These are phyloP conservation scores for Acmispon strigosus DNA, from an alignment of 306 rosid species.

Conservation along the genomic window DNA sequence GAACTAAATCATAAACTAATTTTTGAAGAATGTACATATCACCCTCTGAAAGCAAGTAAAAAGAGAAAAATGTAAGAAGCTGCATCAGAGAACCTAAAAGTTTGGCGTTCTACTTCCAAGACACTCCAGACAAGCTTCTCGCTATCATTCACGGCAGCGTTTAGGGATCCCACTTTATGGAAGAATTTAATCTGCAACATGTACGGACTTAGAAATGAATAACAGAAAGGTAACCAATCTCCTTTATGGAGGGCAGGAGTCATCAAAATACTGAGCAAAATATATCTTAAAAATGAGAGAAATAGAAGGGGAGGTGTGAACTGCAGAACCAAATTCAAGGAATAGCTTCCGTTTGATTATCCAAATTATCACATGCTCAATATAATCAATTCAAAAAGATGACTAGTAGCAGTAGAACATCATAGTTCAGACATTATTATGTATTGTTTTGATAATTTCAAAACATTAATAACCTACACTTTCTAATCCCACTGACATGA, in stretches of 20 bases:
- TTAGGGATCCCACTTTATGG: constrained; percentile 69
- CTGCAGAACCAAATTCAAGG: background rate
- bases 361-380: background rate
- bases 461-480: constrained; percentile 3
- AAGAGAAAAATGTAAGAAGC: background rate
- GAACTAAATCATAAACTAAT: background rate
- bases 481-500: constrained; percentile 2
- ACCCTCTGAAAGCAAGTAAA: background rate
- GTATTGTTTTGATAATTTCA: background rate
- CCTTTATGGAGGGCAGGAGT: background rate
- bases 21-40: background rate
- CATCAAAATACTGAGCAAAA: background rate
- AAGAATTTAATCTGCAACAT: constrained; percentile 73
- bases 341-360: background rate
- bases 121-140: constrained; percentile 91
- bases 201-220: constrained; percentile 17
- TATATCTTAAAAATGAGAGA: background rate
- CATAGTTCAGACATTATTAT: background rate
- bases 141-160: constrained; percentile 55
- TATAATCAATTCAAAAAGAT: background rate
- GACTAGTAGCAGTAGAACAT: background rate
- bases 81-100: constrained; percentile 52
- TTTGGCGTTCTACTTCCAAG: constrained; percentile 81
- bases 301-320: background rate
- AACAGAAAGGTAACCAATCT: background rate